phyloP scores from a whole-genome alignment of 306 rosid species.

The Abrus precatorius region DNA sequence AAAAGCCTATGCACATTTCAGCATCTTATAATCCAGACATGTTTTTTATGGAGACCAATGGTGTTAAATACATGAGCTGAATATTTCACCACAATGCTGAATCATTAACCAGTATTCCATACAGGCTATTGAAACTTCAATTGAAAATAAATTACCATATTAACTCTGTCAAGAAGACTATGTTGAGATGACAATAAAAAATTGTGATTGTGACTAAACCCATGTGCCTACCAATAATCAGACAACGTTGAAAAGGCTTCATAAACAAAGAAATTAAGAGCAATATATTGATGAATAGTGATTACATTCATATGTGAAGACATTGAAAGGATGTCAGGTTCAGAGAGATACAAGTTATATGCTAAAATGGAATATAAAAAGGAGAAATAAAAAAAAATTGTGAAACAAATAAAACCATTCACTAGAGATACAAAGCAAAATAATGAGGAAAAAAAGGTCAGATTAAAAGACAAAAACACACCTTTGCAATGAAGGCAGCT shows the following conservation, averaged over 20 bases:
- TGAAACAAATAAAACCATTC: slow-evolving; percentile 39
- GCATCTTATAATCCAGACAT: background rate
- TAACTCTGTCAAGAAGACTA: slow-evolving; percentile 15
- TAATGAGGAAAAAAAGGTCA: slow-evolving; percentile 17
- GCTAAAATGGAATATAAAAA: slow-evolving; percentile 18
- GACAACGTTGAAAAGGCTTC: slow-evolving; percentile 16
- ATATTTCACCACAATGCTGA: slow-evolving; percentile 14
- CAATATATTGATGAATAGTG: slow-evolving; percentile 1
- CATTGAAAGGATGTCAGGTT: slow-evolving; percentile 21
- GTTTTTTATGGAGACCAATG: background rate
- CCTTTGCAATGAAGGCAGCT: slow-evolving; percentile 83
- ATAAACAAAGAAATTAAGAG: background rate
- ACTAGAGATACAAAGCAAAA: slow-evolving; percentile 24
- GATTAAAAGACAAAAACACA: slow-evolving; percentile 49
- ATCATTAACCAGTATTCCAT: slow-evolving; percentile 13
- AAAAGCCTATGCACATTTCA: background rate
- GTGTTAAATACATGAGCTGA: slow-evolving; percentile 6
- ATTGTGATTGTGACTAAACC: background rate
- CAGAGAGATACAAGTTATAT: slow-evolving; percentile 34
- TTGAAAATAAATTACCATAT: slow-evolving; percentile 26
- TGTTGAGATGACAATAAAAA: slow-evolving; percentile 14
- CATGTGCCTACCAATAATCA: slow-evolving; percentile 27
- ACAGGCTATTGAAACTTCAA: slow-evolving; percentile 11
- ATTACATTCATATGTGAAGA: slow-evolving; percentile 26
- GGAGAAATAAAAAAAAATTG: slow-evolving; percentile 11